Conservation (phyloP, 164 flowering plant genomes). For the Nymphaea thermarum region DNA sequence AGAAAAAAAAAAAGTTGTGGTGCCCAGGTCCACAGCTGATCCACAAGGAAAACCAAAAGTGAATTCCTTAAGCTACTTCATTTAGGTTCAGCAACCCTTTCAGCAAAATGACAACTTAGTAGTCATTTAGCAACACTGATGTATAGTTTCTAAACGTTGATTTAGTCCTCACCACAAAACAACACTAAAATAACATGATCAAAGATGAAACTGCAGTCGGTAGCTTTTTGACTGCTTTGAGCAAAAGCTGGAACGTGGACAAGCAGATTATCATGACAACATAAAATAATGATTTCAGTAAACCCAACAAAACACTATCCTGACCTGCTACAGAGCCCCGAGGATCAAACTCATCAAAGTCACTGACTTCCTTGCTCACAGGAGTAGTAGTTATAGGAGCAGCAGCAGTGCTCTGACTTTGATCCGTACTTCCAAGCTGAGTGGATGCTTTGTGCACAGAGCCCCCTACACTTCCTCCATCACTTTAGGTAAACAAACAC, state of each 20-base stretch:
- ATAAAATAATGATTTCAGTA: background rate
- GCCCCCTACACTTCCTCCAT: slow-evolving; percentile 35
- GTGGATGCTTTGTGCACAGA: slow-evolving; percentile 33
- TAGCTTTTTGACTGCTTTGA: too few species aligned
- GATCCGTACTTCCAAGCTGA: slow-evolving; percentile 25
- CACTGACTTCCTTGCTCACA: slow-evolving; percentile 25
- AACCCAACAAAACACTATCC: background rate
- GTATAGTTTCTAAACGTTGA: too few species aligned
- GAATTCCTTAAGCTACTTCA: too few species aligned
- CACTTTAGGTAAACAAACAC: slow-evolving; percentile 25
- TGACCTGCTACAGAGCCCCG: slow-evolving; percentile 63
- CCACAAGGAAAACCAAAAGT: too few species aligned
- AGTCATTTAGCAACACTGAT: too few species aligned
- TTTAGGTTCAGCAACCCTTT: too few species aligned
- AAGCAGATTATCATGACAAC: background rate
- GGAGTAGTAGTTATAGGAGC: slow-evolving; percentile 24
- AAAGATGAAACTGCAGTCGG: too few species aligned
- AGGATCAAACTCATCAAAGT: slow-evolving; percentile 90
- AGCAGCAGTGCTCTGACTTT: slow-evolving; percentile 20
- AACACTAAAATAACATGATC: too few species aligned
- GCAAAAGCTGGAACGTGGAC: background rate
- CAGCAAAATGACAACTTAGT: too few species aligned
- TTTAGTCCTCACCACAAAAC: too few species aligned
- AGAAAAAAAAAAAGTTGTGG: too few species aligned
- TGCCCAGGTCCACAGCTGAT: too few species aligned